Base-by-base conservation (phyloP, 192 early-diverging fungal genomes). In the Podila epigama region DNA sequence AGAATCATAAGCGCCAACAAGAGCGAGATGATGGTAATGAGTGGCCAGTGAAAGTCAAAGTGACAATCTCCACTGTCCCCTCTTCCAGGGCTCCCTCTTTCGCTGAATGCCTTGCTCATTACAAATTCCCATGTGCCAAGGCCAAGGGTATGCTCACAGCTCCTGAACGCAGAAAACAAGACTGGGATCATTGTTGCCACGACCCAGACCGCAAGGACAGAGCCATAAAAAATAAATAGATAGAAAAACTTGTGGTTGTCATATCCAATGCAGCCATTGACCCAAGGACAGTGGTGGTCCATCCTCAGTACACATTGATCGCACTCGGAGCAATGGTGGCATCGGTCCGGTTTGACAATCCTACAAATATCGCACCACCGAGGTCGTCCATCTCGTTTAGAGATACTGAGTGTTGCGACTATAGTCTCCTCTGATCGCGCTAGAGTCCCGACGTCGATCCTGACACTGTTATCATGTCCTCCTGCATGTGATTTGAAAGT, bases 271-370 rank as follows among this genome's bases (percentile, higher is more conserved):
- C 84, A 87, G 20, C 82, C 79, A 58, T 82, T 83, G 15, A 85
- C 82, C 86, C 85, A 84, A 51, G 54, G 44, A 32, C 61, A 66
- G 40, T 75, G 71, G 28, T 87, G 86, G 65, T 87, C 86, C 86
- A 87, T 87, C 58, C 80, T 75, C 31, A 87, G 63, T 11, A 87
- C 84, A 58, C 86, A 87, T 10, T 53, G 48, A 50, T 80, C 71
- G 63, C 86, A 87, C 22, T 80, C 80, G 28, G 79, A 70, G 59
- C 86, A 87, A 50, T 87, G 86, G 61, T 87, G 86, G 48, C 82
- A 79, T 18, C 86, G 73, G 52, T 87, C 86, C 6, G 86, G 84
- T 28, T 85, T 87, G 70, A 72, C 78, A 22, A 82, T 68, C 37
- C 77, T 59, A 44, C 86, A 87, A 31, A 71, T 53, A 42, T 69